Evolutionary conservation across 331 rosid species (phyloP), one percentile per base, ranked within the genome.

Genomic region (Quercus phellos): DNA sequence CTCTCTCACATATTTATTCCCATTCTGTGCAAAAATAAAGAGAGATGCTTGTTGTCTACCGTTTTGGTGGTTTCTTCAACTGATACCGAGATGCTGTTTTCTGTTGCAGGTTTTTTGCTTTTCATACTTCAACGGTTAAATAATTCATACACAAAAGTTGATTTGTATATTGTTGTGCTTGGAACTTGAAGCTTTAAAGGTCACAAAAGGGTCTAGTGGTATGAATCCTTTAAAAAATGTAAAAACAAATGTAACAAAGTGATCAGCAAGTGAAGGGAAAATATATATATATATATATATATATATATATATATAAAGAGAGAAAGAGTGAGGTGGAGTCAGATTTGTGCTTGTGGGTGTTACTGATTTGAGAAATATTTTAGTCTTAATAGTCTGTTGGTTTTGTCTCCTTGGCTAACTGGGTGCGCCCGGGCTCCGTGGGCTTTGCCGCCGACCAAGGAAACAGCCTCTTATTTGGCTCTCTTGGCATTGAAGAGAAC

Each of bases 381-480:
- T 91, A 89, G 93, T 88, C 91, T 72, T 80, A 34, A 59, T 83
- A 83, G 87, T 88, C 93, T 92, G 93, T 88, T 90, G 93, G 90
- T 82, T 75, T 69, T 94, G 99, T 94, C 87, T 82, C 99, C 96
- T 84, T 54, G 75, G 96, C 90, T 87, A 88, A 90, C 88, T 90
- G 29, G 89, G 87, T 89, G 83, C 84, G 79, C 86, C 96, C 98
- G 91, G 80, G 72, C 96, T 91, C 96, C 76, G 85, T 87, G 99
- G 98, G 94, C 97, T 84, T 89, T 93, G 99, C 99, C 91, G 92
- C 79, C 88, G 94, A 86, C 97, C 92, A 87, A 89, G 98, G 97
- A 93, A 93, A 91, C 99, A 95, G 72, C 84, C 91, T 84, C 89
- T 85, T 89, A 82, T 83, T 71, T 90, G 81, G 83, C 85, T 90